Evolutionary conservation across 768 basidiomycete genomes (phyloP).

Genomic region (Kwoniella mangroviensis): DNA sequence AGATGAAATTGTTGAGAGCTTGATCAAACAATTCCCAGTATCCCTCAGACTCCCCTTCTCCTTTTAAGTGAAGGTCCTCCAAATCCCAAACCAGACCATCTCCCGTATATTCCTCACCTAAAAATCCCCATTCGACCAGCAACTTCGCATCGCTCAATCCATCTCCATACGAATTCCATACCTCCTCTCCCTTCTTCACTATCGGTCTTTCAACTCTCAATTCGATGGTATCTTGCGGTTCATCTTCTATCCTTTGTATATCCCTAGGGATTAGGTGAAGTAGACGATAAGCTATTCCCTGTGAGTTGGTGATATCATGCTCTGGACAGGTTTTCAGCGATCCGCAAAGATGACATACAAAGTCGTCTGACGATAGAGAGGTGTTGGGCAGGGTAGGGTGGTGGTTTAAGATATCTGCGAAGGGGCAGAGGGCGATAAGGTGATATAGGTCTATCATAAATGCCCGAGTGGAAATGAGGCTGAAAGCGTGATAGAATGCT

Average conservation of each 20-base stretch:
- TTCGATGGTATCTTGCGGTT: constrained; percentile 32
- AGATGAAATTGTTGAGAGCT: too few relatives aligned
- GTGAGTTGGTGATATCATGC: constrained; percentile 17
- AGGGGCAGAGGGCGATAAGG: constrained; percentile 80
- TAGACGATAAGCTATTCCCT: constrained; percentile 13
- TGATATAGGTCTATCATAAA: constrained; percentile 84
- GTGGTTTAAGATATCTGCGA: constrained; percentile 67
- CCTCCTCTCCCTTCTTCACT: constrained; percentile 32
- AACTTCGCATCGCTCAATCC: constrained; percentile 33
- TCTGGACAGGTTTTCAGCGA: constrained; percentile 36
- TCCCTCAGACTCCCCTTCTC: neutral
- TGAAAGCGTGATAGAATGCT: constrained; percentile 61
- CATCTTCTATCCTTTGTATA: constrained; percentile 6
- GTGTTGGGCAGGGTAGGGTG: constrained; percentile 24
- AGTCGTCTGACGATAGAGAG: constrained; percentile 44
- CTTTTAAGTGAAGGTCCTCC: neutral
- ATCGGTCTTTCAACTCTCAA: constrained; percentile 30
- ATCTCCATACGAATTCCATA: constrained; percentile 45
- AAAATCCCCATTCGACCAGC: constrained; percentile 45
- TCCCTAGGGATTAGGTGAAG: constrained; percentile 14
- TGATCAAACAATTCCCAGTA: constrained; percentile 9
- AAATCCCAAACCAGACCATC: constrained; percentile 26
- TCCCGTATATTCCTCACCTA: constrained; percentile 27
- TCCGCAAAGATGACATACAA: constrained; percentile 44
- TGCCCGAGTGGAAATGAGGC: constrained; percentile 77